Percentiles rank a stretch among this genome's conserved stretches.
Conservation (phyloP, 1,284 basidiomycete species). For the Phellopilus nigrolimitatus region DNA sequence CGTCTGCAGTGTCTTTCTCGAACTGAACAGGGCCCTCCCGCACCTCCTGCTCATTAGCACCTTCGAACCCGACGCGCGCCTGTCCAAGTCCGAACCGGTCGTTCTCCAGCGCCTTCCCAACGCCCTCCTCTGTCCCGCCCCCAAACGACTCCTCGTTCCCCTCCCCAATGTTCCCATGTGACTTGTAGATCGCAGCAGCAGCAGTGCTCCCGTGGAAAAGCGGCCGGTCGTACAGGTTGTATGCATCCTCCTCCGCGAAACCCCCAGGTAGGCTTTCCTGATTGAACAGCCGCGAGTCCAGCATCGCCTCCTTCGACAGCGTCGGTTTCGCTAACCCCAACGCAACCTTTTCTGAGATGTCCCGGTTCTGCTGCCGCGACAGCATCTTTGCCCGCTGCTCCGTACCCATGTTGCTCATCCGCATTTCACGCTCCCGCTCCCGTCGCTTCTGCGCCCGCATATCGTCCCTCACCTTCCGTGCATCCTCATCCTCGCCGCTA, state of each 20-base stretch:
- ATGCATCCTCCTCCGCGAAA: constrained; percentile 91
- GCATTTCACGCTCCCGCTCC: constrained; percentile 94
- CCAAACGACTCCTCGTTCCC: constrained; percentile 88
- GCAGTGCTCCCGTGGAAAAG: constrained; percentile 95
- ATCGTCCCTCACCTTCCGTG: constrained; percentile 80
- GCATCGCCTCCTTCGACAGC: constrained; percentile 90
- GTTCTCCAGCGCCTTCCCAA: constrained; percentile 84
- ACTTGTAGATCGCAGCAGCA: constrained; percentile 96
- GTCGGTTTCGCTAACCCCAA: constrained; percentile 97
- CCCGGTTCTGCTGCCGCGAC: constrained; percentile 93
- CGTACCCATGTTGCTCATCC: constrained; percentile 99
- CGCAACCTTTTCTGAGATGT: constrained; percentile 99
- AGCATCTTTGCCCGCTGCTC: constrained; percentile 96
- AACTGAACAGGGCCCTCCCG: constrained; percentile 97
- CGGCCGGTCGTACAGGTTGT: constrained; percentile 92
- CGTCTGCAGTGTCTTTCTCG: constrained; percentile 94
- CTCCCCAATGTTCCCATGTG: constrained; percentile 77
- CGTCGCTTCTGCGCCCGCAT: constrained; percentile 90
- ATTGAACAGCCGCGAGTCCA: constrained; percentile 97
- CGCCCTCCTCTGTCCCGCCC: constrained; percentile 92
- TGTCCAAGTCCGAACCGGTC: constrained; percentile 94
- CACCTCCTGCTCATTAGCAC: constrained; percentile 76
- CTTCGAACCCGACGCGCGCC: constrained; percentile 84
- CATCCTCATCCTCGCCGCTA: constrained; percentile 72
- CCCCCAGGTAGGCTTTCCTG: constrained; percentile 79